Evolutionary conservation across 192 early-diverging fungal species (phyloP).

Genomic region (Geranomyces michiganensis): DNA sequence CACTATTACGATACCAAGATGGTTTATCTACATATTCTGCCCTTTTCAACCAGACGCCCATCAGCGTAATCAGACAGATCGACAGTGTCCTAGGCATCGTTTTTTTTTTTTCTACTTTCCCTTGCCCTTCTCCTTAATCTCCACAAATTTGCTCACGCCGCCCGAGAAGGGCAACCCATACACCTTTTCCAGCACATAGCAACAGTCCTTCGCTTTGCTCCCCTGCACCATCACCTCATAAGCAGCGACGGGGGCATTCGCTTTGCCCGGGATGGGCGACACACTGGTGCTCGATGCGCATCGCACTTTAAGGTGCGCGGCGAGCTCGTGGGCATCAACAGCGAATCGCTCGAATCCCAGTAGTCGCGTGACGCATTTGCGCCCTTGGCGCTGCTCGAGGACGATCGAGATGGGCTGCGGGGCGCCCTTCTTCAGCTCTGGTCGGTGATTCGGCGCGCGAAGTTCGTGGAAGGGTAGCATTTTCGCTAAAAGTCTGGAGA

Average conservation of each 20-base stretch:
- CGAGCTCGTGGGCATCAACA: slow-evolving; percentile 65
- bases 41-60: no score
- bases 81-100: no score
- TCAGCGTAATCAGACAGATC: no score
- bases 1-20: no score
- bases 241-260: slow-evolving; percentile 55
- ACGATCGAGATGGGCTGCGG: slow-evolving; percentile 55
- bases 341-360: slow-evolving; percentile 64
- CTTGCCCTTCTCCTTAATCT: slow-evolving; percentile 34
- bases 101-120: not conserved
- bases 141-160: slow-evolving; percentile 31
- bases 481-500: slow-evolving; percentile 18
- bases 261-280: slow-evolving; percentile 52
- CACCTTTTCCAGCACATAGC: slow-evolving; percentile 46
- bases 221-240: slow-evolving; percentile 78
- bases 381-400: slow-evolving; percentile 63
- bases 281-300: slow-evolving; percentile 70
- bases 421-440: slow-evolving; percentile 50
- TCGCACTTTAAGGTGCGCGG: slow-evolving; percentile 57
- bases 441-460: slow-evolving; percentile 49
- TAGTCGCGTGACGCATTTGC: slow-evolving; percentile 69
- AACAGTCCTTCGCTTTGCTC: slow-evolving; percentile 67
- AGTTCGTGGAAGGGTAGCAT: slow-evolving; percentile 62
- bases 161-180: slow-evolving; percentile 43
- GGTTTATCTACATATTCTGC: no score